Base-by-base conservation (phyloP, 2,329 filamentous ascomycete genomes). In the Zarea fungicola region DNA sequence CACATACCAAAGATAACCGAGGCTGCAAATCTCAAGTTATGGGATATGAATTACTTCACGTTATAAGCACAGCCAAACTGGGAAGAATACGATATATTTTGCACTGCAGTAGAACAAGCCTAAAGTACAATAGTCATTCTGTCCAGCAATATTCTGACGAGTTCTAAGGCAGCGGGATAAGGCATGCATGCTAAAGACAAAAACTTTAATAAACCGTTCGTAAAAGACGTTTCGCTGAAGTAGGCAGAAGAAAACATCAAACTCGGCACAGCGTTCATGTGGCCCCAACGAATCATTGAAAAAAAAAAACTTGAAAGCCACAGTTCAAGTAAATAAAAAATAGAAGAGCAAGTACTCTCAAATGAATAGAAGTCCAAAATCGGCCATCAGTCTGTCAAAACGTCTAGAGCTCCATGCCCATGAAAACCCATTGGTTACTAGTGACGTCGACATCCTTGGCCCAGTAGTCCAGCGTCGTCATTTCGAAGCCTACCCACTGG, bases 401-500 rank as follows among this genome's bases (percentile, higher is more conserved):
- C 29, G 18, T 45, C 52, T 77, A 95, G 51, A 92, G 73, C 65
- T 96, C 90, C 83, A 95, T 93, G 54, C 84, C 83, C 75, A 96
- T 81, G 64, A 95, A 89, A 51, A 96, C 67, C 91, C 91, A 96
- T 60, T 76, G 76, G 45, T 83, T 72, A 70, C 89, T 95, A 43
- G 86, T 82, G 46, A 84, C 77, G 54, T 87, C 80, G 48, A 77
- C 64, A 32, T 75, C 74, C 39, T 75, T 71, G 14, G 80, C 78
- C 85, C 89, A 96, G 58, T 81, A 78, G 57, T 90, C 84, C 36
- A 96, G 75, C 21, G 87, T 92, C 42, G 82, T 83, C 56, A 92
- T 78, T 62, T 88, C 87, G 63, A 96, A 96, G 48, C 91, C 91
- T 55, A 95, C 91, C 91, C 91, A 96, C 65, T 90, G 87, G 44